phyloP scores from a whole-genome alignment of 108 stramenopile species.

The Mayamaea pseudoterrestris region DNA sequence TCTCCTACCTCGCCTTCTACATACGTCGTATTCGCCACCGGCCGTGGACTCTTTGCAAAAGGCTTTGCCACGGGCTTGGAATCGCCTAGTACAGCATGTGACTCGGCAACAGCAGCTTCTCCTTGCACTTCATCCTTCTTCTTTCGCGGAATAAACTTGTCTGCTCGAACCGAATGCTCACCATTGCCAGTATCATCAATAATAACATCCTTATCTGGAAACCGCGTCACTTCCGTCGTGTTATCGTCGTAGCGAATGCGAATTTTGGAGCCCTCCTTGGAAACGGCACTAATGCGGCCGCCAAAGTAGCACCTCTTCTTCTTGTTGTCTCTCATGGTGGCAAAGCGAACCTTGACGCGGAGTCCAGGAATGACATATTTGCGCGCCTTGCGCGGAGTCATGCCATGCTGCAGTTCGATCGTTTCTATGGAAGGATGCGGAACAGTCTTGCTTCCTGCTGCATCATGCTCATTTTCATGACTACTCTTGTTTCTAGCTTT shows the following conservation, averaged over 20 bases:
- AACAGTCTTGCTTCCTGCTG: neutral
- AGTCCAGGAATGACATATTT: constrained; percentile 29
- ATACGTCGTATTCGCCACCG: no score
- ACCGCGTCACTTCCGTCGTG: constrained; percentile 56
- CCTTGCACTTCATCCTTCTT: neutral
- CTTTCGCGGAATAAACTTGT: no score
- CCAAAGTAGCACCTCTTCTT: constrained; percentile 70
- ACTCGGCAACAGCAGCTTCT: neutral
- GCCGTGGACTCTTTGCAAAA: no score
- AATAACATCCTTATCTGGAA: constrained; percentile 78
- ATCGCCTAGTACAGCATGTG: neutral
- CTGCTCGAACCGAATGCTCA: constrained; percentile 33
- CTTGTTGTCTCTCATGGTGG: constrained; percentile 37
- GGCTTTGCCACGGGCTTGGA: neutral
- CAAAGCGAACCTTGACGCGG: constrained; percentile 66
- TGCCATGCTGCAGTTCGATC: no score
- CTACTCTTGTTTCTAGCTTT: constrained; percentile 4
- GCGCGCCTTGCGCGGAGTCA: no score
- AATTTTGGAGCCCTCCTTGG: constrained; percentile 40
- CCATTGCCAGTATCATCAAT: constrained; percentile 67
- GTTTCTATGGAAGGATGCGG: neutral
- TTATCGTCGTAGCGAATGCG: constrained; percentile 79
- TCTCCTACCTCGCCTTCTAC: no score
- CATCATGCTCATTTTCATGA: neutral
- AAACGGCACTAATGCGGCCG: constrained; percentile 36